Base-by-base conservation (phyloP, 2,329 filamentous ascomycete genomes). In the Alternaria panax region DNA sequence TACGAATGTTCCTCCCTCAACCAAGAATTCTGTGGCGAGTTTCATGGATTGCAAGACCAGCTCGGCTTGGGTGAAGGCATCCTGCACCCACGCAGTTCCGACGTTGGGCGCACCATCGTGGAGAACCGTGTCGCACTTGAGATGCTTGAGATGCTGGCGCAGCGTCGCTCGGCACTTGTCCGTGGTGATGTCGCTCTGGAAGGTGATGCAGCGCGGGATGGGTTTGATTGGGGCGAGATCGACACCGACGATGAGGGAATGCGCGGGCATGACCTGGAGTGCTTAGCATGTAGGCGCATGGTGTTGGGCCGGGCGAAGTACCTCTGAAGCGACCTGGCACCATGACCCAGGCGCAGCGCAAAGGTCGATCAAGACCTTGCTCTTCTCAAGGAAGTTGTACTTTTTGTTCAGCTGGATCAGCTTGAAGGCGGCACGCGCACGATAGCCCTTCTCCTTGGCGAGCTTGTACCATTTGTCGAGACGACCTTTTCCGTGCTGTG, bases 401-500 rank as follows among this genome's bases (percentile, higher is more conserved):
- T 97, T 98, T 82, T 98, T 97, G 83, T 99, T 99, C 72, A 99
- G 84, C 79, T 99, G 94, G 69, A 99, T 94, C 71, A 99, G 83
- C 83, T 99, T 99, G 86, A 98, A 98, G 57, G 95, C 93, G 70
- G 95, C 93, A 86, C 95, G 88, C 63, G 95, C 94, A 74, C 95
- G 87, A 78, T 97, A 99, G 64, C 95, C 95, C 80, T 97, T 98
- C 79, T 99, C 95, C 81, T 99, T 99, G 63, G 95, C 95, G 73
- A 98, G 89, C 78, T 93, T 94, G 82, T 98, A 99, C 92, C 93
- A 98, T 81, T 98, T 97, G 81, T 99, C 95, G 74, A 97, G 86
- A 87, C 94, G 93, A 80, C 94, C 94, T 84, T 98, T 98, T 82
- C 93, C 94, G 83, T 97, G 91, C 86, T 87, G 59, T 3, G 6